phyloP scores from a whole-genome alignment of 805 yeast genomes.

The Metschnikowia bowlesiae region DNA sequence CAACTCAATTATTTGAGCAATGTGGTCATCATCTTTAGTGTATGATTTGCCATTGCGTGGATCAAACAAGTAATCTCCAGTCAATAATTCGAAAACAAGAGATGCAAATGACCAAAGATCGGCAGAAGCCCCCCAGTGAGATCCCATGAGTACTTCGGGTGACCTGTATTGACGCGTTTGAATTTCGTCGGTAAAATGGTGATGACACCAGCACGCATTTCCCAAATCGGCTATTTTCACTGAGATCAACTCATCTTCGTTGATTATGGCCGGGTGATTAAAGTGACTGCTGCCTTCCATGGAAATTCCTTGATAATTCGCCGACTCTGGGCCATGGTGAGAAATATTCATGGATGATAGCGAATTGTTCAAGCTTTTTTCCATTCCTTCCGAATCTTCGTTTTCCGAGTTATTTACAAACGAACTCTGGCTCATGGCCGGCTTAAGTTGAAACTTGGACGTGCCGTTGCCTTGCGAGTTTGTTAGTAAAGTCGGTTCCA shows the following conservation, averaged over 20 bases:
- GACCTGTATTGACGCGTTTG: constrained; percentile 66
- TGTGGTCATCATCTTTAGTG: constrained; percentile 56
- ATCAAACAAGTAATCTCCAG: constrained; percentile 60
- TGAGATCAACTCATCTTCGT: constrained; percentile 43
- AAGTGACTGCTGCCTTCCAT: constrained; percentile 4
- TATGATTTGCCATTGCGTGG: constrained; percentile 49
- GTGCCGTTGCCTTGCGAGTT: background rate
- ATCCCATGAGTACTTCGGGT: constrained; percentile 57
- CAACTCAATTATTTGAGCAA: constrained; percentile 59
- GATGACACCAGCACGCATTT: constrained; percentile 61
- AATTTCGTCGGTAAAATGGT: constrained; percentile 63
- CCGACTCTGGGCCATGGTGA: constrained; percentile 18
- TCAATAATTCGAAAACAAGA: constrained; percentile 53
- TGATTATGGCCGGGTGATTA: constrained; percentile 17
- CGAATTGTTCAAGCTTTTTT: constrained; percentile 32
- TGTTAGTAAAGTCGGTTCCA: background rate
- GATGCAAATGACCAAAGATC: constrained; percentile 62
- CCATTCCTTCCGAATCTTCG: constrained; percentile 15
- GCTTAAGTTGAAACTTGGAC: constrained; percentile 5
- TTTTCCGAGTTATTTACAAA: constrained; percentile 15
- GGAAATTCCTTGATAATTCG: constrained; percentile 6
- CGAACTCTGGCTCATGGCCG: constrained; percentile 10
- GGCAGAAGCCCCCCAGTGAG: constrained; percentile 58
- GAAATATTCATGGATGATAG: constrained; percentile 42
- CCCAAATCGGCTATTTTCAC: constrained; percentile 69